Base-by-base conservation (phyloP, 768 basidiomycete species). In the Multifurca ochricompacta region DNA sequence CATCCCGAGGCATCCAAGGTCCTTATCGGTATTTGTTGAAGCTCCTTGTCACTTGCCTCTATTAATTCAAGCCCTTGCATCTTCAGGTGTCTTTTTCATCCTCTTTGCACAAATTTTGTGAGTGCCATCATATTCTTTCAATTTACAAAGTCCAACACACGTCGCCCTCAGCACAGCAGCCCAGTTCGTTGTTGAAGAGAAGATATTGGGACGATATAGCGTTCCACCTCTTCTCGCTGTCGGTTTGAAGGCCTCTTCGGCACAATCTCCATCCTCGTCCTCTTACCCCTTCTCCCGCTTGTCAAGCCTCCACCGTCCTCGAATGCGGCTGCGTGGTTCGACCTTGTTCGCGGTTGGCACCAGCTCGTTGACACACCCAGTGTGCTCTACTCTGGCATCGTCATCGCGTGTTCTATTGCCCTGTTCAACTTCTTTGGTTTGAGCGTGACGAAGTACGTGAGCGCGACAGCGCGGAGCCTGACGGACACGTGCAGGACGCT, bases 121-220 rank as follows among this genome's bases (percentile, higher is more conserved):
- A 76, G 85, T 66, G 36, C 53, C 35, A 56, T 16, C 31, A 53
- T 55, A 54, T 34, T 35, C 58, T 60, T 42, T 42, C 44, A n/a
- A 55, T 53, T 53, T 53, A 37, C 51, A 36, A 28, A 31, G n/a
- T 21, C 46, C 40, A 28, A 34, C 48, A 21, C 34, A 19, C 28
- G 16, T 41, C 44, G 45, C 47, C 25, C 54, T 25, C 66, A 93
- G 90, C 73, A 88, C 90, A 27, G 92, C 92, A 51, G 81, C 82
- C 9, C 92, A 94, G 67, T 94, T 94, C 66, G 94, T 97, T 41
- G 78, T 96, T 14, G 96, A 98, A 76, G 95, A 97, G 72, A 94
- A 89, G 74, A 93, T 98, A 62, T 84, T 98, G 86, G 74, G 81
- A 64, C 80, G 78, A 45, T 94, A 95, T 73, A 75, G 81, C 31